Base-by-base conservation (phyloP, 1,284 basidiomycete genomes). In the Mrakiaceae sp. region DNA sequence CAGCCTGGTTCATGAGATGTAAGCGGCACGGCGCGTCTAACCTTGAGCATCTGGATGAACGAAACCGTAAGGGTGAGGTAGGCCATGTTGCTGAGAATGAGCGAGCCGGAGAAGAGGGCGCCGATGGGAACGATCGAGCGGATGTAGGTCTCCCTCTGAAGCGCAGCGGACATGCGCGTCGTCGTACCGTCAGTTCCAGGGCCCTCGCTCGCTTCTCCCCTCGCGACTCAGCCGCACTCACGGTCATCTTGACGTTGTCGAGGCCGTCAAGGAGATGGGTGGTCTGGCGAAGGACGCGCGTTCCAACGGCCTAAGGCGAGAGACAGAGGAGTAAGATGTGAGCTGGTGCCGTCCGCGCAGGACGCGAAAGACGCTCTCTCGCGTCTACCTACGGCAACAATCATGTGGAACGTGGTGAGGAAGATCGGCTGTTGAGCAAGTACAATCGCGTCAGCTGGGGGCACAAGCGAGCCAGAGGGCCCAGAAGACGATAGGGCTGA, bases 1-100 rank as follows among this genome's bases (percentile, higher is more conserved):
- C 51, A 67, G 53, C 58, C 58, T 27, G 12, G 48, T 39, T 12
- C 40, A 59, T 56, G 40, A 47, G 7, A 14, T 9, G 5, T 53
- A 51, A 54, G 42, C 16, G 48, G 39, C 27, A 27, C 27, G 27
- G 27, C 27, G 27, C 27, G 43, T 16, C 73, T 66, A 65, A 87
- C 89, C 84, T 96, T 96, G 79, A 97, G 87, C 94, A 98, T 98
- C 76, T 97, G 94, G 70, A 97, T 96, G 78, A 94, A 97, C 1
- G 89, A 85, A 44, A 97, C 90, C 68, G 84, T 87, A 64, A 98
- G 84, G 68, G 91, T 87, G 48, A 97, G 85, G 76, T 97, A 97
- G 12, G 94, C 92, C 64, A 90, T 93, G 79, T 97, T 97, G 77
- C 87, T 89, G 64, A 95, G 81, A 71, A 97, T 92, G 67, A 97